Percentiles rank a stretch among this genome's conserved stretches.
These are phyloP conservation scores for Boechera stricta DNA, from an alignment of 345 rosid species.

Conservation along the genomic window DNA sequence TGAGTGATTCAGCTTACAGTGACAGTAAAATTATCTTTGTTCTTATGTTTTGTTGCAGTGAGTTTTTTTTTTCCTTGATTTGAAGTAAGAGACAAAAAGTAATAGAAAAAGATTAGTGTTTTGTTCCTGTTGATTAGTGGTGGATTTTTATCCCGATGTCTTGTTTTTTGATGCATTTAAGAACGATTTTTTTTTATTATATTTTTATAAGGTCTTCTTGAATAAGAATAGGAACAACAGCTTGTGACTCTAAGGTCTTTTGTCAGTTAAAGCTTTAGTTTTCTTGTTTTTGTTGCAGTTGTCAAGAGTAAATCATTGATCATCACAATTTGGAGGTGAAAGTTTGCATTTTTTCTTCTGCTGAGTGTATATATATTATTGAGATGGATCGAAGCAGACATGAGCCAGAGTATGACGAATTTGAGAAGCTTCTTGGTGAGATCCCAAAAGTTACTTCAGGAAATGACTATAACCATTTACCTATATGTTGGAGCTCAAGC, in stretches of 20 bases:
- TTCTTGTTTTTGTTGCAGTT: constrained; percentile 40
- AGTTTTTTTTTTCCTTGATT: background rate
- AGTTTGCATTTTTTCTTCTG: constrained; percentile 3
- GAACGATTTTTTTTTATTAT: constrained; percentile 12
- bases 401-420: constrained; percentile 70
- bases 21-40: constrained; percentile 30
- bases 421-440: constrained; percentile 82
- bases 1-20: constrained; percentile 33
- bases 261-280: constrained; percentile 4
- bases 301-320: constrained; percentile 12
- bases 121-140: constrained; percentile 33
- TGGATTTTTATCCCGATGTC: constrained; percentile 28
- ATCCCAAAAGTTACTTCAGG: constrained; percentile 79
- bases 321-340: constrained; percentile 28
- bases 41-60: background rate
- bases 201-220: constrained; percentile 1
- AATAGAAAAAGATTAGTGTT: background rate
- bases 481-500: constrained; percentile 50
- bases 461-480: constrained; percentile 29
- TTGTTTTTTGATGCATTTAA: background rate
- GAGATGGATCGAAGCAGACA: constrained; percentile 64
- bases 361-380: background rate
- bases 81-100: constrained; percentile 16
- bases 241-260: constrained; percentile 30
- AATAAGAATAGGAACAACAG: constrained; percentile 9